These are phyloP conservation scores for Blastobotrys terrestris DNA, from an alignment of 805 yeast species.

Conservation along the genomic window DNA sequence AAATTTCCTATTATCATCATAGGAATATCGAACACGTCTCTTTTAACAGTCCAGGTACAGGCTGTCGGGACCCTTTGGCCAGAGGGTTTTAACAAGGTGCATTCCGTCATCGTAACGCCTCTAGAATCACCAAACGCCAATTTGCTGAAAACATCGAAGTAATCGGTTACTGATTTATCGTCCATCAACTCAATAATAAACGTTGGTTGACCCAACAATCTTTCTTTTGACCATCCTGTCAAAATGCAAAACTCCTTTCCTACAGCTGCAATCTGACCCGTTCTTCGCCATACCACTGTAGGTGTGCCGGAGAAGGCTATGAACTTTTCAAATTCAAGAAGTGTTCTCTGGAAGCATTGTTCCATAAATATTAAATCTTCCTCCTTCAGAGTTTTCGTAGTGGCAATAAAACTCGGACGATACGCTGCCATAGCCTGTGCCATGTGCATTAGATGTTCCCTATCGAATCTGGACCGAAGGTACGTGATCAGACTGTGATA, in stretches of 20 bases:
- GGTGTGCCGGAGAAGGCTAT: slow-evolving; percentile 61
- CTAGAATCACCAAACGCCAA: slow-evolving; percentile 57
- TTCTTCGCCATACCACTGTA: slow-evolving; percentile 77
- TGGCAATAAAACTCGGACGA: slow-evolving; percentile 70
- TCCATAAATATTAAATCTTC: slow-evolving; percentile 63
- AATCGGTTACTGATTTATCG: slow-evolving; percentile 64
- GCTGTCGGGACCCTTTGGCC: slow-evolving; percentile 52
- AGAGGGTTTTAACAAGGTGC: slow-evolving; percentile 35
- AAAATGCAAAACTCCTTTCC: slow-evolving; percentile 68
- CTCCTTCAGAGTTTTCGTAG: slow-evolving; percentile 66
- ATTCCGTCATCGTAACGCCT: slow-evolving; percentile 36
- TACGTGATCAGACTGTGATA: slow-evolving; percentile 56
- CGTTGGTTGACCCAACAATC: slow-evolving; percentile 51
- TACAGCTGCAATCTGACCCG: slow-evolving; percentile 77
- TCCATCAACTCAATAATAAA: slow-evolving; percentile 81
- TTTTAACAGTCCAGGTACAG: slow-evolving; percentile 77
- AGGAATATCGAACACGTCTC: slow-evolving; percentile 80
- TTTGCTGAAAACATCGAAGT: slow-evolving; percentile 63
- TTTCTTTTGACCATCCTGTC: slow-evolving; percentile 56
- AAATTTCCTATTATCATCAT: slow-evolving; percentile 73
- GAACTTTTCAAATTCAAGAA: slow-evolving; percentile 50
- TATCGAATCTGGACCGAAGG: slow-evolving; percentile 45
- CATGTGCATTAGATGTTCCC: slow-evolving; percentile 30
- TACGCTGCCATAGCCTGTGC: slow-evolving; percentile 40
- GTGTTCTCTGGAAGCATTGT: slow-evolving; percentile 48